Percentiles rank a stretch among this genome's conserved stretches.
Evolutionary conservation across 148 eudicot genomes (phyloP).

Genomic region (Vaccinium myrtillus): DNA sequence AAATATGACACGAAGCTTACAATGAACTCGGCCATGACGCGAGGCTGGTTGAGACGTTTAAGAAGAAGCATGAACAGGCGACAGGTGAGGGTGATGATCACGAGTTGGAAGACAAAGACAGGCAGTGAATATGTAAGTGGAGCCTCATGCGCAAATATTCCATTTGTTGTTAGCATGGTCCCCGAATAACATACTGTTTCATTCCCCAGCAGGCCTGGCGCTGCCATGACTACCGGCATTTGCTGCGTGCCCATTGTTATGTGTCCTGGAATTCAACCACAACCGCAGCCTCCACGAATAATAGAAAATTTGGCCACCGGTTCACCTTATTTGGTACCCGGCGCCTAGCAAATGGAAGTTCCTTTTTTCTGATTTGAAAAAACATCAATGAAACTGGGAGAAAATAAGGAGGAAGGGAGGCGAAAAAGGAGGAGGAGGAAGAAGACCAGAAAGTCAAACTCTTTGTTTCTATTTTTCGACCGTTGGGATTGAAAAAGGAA

Average conservation of each 20-base stretch:
- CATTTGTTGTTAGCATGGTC: slow-evolving; percentile 26
- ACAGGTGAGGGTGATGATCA: slow-evolving; percentile 15
- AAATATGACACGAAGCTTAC: neutral
- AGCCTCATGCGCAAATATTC: slow-evolving; percentile 24
- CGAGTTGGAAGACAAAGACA: slow-evolving; percentile 18
- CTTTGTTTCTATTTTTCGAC: neutral
- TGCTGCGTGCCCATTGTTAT: neutral
- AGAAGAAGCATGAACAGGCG: slow-evolving; percentile 22
- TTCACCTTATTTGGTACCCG: neutral
- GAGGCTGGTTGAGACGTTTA: slow-evolving; percentile 28
- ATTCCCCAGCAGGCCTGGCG: slow-evolving; percentile 15
- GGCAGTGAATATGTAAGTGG: slow-evolving; percentile 29
- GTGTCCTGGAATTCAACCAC: neutral
- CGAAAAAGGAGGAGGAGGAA: neutral
- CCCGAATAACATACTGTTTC: slow-evolving; percentile 19
- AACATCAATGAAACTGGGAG: neutral
- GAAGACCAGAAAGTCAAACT: neutral
- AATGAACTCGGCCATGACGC: slow-evolving; percentile 24
- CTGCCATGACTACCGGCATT: slow-evolving; percentile 15
- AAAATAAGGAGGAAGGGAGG: neutral
- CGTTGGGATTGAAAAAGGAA: neutral
- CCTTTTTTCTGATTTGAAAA: neutral
- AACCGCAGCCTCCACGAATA: neutral
- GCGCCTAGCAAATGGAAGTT: neutral
- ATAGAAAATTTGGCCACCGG: neutral